Evolutionary conservation across 306 rosid genomes (phyloP).

Genomic region (Astragalus membranaceus): DNA sequence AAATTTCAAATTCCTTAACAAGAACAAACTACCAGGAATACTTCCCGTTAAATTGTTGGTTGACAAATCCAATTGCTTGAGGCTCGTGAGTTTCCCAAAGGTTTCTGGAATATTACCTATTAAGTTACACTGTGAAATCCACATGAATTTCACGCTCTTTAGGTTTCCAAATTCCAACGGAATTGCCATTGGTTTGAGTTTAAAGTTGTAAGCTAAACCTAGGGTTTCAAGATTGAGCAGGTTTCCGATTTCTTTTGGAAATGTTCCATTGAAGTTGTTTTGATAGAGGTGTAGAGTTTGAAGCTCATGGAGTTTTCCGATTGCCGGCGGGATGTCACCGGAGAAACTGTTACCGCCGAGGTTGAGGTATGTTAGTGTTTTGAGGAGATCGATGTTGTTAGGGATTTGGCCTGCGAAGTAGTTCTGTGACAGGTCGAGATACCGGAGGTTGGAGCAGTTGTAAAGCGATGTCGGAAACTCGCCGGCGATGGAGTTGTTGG

Average conservation of each 20-base stretch:
- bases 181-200: constrained; percentile 27
- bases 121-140: constrained; percentile 41
- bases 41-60: constrained; percentile 46
- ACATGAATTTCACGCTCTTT: constrained; percentile 37
- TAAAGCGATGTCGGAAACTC: constrained; percentile 52
- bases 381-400: constrained; percentile 38
- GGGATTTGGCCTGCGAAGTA: constrained; percentile 54
- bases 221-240: constrained; percentile 51
- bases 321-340: constrained; percentile 50
- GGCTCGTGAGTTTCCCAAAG: constrained; percentile 34
- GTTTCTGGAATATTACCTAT: constrained; percentile 52
- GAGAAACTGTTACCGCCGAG: constrained; percentile 61
- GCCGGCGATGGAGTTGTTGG: constrained; percentile 56
- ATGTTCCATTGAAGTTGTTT: constrained; percentile 51
- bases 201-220: constrained; percentile 27
- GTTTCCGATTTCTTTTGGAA: constrained; percentile 59
- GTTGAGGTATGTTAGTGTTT: constrained; percentile 33
- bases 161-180: constrained; percentile 56
- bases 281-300: constrained; percentile 13
- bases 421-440: constrained; percentile 59
- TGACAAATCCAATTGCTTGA: constrained; percentile 48
- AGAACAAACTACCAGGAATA: constrained; percentile 49
- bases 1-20: constrained; percentile 31
- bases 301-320: constrained; percentile 42
- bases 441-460: constrained; percentile 59